Base-by-base conservation (phyloP, 2,329 filamentous ascomycete genomes). In the Aspergillus phoenicis region DNA sequence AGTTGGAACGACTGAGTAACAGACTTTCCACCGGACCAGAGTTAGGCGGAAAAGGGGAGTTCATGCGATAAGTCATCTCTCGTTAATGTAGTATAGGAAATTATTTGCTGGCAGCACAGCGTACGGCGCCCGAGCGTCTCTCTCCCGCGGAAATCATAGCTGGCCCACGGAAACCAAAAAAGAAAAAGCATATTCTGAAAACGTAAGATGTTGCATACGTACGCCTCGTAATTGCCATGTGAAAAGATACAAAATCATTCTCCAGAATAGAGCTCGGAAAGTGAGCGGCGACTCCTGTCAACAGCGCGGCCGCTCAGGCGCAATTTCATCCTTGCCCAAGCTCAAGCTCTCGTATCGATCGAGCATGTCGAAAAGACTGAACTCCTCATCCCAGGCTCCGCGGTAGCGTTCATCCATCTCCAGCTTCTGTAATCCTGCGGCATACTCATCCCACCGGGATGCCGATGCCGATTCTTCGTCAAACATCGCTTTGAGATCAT, bases 311-410 rank as follows among this genome's bases (percentile, higher is more conserved):
- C 71, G 62, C 54, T 70, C 67, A 5, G 62, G 47, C 15, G 69
- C 60, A 8, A 72, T 59, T 45, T 71, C 67, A 47, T 77, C 73
- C 47, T 75, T 75, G 2, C 75, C 75, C 52, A 77, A 51, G 60
- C 74, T 77, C 58, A 77, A 62, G 59, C 70, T 75, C 58, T 78
- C 75, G 58, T 77, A 77, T 3, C 70, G 70, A 62, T 75, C 74
- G 41, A 78, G 65, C 75, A 78, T 78, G 24, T 77, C 74, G 15
- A 68, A 74, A 2, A 78, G 63, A 7, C 60, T 67, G 15, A 62
- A 57, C 10, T 62, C 62, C 7, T 56, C 60, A 4, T 62, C 62
- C 2, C 28, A 48, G 30, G 69, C 68, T 1, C 69, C 71, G 63
- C 67, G 70, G 56, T 74, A 76, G 24, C 71, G 70, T n/a, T 68